These are phyloP conservation scores for Blepharisma stoltei DNA, from an alignment of 73 alveolate genomes.

Conservation along the genomic window DNA sequence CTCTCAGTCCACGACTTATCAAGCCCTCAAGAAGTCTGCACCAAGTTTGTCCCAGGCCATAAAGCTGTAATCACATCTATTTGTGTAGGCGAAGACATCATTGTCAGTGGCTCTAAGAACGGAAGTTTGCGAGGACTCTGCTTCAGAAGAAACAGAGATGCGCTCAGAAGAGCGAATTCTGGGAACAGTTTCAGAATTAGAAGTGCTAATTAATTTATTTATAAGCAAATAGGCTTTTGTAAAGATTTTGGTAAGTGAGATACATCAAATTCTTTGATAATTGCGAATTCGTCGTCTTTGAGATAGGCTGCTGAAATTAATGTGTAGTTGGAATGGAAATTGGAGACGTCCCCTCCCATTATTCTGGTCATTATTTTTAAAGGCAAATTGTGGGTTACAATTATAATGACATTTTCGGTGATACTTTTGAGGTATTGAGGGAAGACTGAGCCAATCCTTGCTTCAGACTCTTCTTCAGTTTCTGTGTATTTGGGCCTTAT, in stretches of 20 bases:
- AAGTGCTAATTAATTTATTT: no score
- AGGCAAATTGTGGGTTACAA: slow-evolving; percentile 3
- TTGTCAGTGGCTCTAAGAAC: not conserved
- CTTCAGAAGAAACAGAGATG: not conserved
- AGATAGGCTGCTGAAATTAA: not conserved
- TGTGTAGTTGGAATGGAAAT: not conserved
- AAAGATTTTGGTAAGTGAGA: not conserved
- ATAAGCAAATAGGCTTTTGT: not conserved
- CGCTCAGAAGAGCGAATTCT: not conserved
- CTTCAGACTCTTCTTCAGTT: not conserved
- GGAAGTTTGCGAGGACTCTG: not conserved
- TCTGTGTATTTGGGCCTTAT: slow-evolving; percentile 13
- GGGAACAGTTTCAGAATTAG: no score
- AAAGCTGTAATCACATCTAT: slow-evolving; percentile 13
- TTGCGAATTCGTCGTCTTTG: not conserved
- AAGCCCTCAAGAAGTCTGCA: not conserved
- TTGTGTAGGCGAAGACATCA: slow-evolving; percentile 1
- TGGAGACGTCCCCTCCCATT: not conserved
- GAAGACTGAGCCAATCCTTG: not conserved
- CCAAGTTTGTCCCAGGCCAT: slow-evolving; percentile 18
- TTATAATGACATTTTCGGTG: not conserved
- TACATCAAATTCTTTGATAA: not conserved
- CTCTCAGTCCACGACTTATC: not conserved
- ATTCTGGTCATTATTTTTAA: not conserved
- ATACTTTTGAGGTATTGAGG: not conserved